phyloP scores from a whole-genome alignment of 495 filamentous ascomycete genomes.

The Penicillium egyptiacum region DNA sequence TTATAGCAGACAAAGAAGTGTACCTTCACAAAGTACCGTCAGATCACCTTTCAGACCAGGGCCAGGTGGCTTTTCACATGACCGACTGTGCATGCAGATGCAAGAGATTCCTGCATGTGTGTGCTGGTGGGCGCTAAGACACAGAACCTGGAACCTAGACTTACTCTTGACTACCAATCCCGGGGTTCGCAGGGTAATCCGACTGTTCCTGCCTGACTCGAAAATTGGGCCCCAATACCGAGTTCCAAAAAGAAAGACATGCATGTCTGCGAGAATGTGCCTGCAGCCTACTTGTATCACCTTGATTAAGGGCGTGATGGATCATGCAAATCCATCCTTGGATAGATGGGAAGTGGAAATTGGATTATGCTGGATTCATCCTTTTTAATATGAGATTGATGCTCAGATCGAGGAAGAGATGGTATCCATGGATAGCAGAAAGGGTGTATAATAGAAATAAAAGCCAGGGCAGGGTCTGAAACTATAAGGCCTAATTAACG shows the following conservation, averaged over 20 bases:
- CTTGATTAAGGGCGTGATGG: not conserved
- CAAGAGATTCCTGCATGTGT: constrained; percentile 31
- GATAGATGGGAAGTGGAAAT: not conserved
- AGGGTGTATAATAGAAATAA: too few relatives aligned
- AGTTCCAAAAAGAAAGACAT: not conserved
- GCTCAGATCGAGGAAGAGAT: not conserved
- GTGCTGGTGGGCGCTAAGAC: constrained; percentile 28
- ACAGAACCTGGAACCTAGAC: constrained; percentile 7
- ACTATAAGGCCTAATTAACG: too few relatives aligned
- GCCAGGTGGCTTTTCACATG: constrained; percentile 37
- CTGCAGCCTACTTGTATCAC: constrained; percentile 7
- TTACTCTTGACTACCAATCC: constrained; percentile 7
- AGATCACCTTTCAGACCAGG: constrained; percentile 7
- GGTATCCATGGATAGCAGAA: too few relatives aligned
- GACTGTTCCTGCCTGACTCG: constrained; percentile 11
- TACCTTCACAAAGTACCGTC: not conserved
- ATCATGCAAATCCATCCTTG: not conserved
- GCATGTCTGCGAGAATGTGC: constrained; percentile 14
- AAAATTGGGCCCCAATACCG: constrained; percentile 15
- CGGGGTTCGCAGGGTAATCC: not conserved
- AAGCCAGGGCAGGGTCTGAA: too few relatives aligned
- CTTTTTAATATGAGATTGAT: not conserved
- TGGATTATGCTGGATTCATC: not conserved
- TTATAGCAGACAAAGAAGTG: not conserved
- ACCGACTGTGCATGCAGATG: constrained; percentile 44